A percentile compares a stretch with the other conserved stretches of the same genome.
Conservation (phyloP, 2,329 filamentous ascomycete species). For the Botrytis aclada region DNA sequence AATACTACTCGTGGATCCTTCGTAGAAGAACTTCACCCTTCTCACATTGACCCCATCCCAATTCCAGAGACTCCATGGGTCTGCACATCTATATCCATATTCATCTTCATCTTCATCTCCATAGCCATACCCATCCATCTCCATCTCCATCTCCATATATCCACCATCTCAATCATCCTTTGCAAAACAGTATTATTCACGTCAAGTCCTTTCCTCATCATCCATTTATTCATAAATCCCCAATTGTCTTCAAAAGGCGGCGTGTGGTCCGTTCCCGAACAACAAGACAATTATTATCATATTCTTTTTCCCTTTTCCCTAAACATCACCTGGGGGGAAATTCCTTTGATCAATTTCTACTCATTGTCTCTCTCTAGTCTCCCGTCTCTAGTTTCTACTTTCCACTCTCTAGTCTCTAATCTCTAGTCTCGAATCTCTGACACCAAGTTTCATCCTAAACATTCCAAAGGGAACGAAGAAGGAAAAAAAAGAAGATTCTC, state of each 20-base stretch:
- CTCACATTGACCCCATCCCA: background rate
- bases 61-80: background rate
- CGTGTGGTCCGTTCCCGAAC: background rate
- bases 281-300: background rate
- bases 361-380: conserved; percentile 4
- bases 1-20: background rate
- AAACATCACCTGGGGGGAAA: background rate
- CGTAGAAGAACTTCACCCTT: background rate
- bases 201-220: too few relatives aligned
- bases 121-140: background rate
- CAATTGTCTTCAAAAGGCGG: background rate
- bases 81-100: background rate
- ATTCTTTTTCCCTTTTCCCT: too few relatives aligned
- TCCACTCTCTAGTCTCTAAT: background rate
- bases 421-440: background rate
- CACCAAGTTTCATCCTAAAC: conserved; percentile 10
- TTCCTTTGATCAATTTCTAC: conserved; percentile 8
- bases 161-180: background rate
- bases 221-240: too few relatives aligned
- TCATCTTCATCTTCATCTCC: background rate
- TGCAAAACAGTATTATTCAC: too few relatives aligned
- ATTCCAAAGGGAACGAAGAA: conserved; percentile 2
- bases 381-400: background rate
- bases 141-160: background rate
- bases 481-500: background rate